Base-by-base conservation (phyloP, 148 eudicot genomes). In the Fagopyrum tataricum region DNA sequence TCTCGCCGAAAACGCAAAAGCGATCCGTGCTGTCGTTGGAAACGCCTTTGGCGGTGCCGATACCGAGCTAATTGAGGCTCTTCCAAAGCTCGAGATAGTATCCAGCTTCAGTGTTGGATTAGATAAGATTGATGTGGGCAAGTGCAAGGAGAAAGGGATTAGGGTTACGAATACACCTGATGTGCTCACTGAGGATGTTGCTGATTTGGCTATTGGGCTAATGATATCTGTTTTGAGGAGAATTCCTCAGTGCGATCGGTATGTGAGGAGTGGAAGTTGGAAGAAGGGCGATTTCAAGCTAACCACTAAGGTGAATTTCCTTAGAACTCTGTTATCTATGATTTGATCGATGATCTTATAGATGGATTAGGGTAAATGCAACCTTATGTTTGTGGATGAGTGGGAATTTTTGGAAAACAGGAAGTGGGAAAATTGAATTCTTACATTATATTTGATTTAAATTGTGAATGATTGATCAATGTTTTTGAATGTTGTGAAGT, bases 181-280 rank as follows among this genome's bases (percentile, higher is more conserved):
- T 76, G 96, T 95, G 40, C 73, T 95, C 75, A 95, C 98, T 43
- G 97, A 95, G 20, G 96, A 89, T 71, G 98, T 90, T 51, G 97
- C 97, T 15, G 97, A 94, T 70, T 64, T 89, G 77, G 98, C 96
- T 4, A 79, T 94, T 51, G 97, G 87, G 46, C 76, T 94, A 80
- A 86, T 87, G 76, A 58, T 94, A 77, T 75, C 96, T 40, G 83
- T 84, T 66, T 48, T 90, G 53, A 77, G 98, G 72, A 58, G 85
- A 81, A 79, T 95, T 62, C 87, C 89, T 43, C 85, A 74, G 78
- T 82, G 85, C 73, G 99, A 95, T 88, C 82, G 77, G 52, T 90
- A 85, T 82, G 97, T 92, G 43, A 77, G 92, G 77, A 76, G 79
- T 61, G 99, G 99, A 24, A 67, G 74, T 37, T 95, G 99, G 99